phyloP scores from a whole-genome alignment of 257 asterid genomes.

The Solanum chmielewskii region DNA sequence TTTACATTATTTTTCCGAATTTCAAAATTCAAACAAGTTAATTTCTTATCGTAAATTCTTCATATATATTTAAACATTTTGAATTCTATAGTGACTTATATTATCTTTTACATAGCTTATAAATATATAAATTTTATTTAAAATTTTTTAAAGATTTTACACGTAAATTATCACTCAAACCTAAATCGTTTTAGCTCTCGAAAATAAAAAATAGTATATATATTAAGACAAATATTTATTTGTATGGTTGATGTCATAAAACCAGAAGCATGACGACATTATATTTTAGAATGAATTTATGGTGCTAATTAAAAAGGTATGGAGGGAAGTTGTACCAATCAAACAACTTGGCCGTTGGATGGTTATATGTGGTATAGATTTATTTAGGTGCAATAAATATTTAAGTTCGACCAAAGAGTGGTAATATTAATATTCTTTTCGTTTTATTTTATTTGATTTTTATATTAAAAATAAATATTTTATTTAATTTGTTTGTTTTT shows the following conservation, averaged over 20 bases:
- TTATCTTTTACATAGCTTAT: too few relatives aligned
- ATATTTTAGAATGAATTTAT: background rate
- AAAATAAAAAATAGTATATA: accelerated
- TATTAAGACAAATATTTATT: background rate
- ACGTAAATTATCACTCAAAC: accelerated
- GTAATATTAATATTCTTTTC: background rate
- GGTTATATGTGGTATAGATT: background rate
- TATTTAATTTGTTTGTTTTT: too few relatives aligned
- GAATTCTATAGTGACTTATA: too few relatives aligned
- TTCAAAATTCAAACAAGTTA: accelerated
- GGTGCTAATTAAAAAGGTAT: background rate
- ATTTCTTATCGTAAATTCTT: too few relatives aligned
- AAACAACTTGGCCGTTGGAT: background rate
- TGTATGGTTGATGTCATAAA: background rate
- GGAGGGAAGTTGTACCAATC: background rate
- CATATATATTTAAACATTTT: too few relatives aligned
- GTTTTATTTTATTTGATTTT: too few relatives aligned
- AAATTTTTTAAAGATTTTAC: too few relatives aligned
- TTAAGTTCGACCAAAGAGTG: background rate
- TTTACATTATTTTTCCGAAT: too few relatives aligned
- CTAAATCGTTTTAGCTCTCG: too few relatives aligned
- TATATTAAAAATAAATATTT: too few relatives aligned
- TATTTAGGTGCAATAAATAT: background rate
- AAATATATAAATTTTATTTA: too few relatives aligned
- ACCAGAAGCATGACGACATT: background rate